phyloP scores from a whole-genome alignment of 495 filamentous ascomycete genomes.

The Aspergillus panamensis region DNA sequence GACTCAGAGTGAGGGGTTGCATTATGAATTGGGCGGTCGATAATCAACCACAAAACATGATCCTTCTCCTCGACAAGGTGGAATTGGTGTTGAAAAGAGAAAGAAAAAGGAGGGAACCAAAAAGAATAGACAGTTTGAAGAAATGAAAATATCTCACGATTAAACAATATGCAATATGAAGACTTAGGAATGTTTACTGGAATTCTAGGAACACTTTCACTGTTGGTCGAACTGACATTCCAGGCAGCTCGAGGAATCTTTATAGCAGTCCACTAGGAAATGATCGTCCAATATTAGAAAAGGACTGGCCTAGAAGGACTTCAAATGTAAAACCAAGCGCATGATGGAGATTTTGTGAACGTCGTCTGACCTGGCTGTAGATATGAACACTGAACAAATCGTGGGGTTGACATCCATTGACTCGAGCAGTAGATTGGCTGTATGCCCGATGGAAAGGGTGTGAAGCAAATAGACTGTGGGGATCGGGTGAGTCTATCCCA shows the following conservation, averaged over 20 bases:
- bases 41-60: slow-evolving; percentile 25
- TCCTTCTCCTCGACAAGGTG: slow-evolving; percentile 7
- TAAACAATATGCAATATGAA: slow-evolving; percentile 12
- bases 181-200: slow-evolving; percentile 32
- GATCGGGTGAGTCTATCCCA: slow-evolving; percentile 8
- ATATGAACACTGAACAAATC: background rate
- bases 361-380: slow-evolving; percentile 26
- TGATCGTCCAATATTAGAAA: background rate
- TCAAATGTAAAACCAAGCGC: slow-evolving; percentile 9
- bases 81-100: background rate
- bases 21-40: slow-evolving; percentile 23
- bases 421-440: background rate
- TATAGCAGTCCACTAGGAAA: slow-evolving; percentile 6
- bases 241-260: slow-evolving; percentile 14
- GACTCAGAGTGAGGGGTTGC: slow-evolving; percentile 27
- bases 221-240: slow-evolving; percentile 25
- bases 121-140: slow-evolving; percentile 12
- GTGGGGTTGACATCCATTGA: background rate
- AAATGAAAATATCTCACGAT: background rate
- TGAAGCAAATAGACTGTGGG: background rate
- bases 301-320: slow-evolving; percentile 15
- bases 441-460: background rate
- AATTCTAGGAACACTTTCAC: slow-evolving; percentile 37
- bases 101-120: slow-evolving; percentile 15
- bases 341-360: slow-evolving; percentile 10